phyloP scores from a whole-genome alignment of 805 yeast genomes.

The Saccharomycopsis amapae region DNA sequence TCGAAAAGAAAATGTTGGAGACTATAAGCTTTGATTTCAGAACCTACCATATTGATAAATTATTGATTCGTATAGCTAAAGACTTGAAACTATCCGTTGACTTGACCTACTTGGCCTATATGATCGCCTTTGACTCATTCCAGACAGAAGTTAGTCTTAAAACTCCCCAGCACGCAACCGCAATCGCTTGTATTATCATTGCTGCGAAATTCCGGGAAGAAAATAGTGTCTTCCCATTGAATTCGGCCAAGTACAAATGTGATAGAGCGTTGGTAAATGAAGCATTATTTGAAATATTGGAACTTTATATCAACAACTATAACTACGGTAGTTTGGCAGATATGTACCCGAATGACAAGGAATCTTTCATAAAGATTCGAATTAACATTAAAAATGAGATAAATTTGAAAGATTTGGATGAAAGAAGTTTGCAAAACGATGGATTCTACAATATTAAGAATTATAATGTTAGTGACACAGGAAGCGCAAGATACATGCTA shows the following conservation, averaged over 20 bases:
- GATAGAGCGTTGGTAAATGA: constrained; percentile 33
- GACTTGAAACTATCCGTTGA: constrained; percentile 39
- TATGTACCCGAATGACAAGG: constrained; percentile 30
- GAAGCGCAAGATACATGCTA: constrained; percentile 45
- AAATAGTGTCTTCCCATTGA: constrained; percentile 27
- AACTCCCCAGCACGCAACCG: constrained; percentile 69
- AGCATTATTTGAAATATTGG: constrained; percentile 50
- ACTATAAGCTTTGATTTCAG: constrained; percentile 76
- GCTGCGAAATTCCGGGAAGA: constrained; percentile 42
- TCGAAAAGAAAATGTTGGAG: constrained; percentile 72
- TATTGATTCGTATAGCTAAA: constrained; percentile 55
- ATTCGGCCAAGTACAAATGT: constrained; percentile 26
- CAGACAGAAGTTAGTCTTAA: constrained; percentile 61
- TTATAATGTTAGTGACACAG: constrained; percentile 32
- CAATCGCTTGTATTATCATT: constrained; percentile 58
- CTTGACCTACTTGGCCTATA: constrained; percentile 57
- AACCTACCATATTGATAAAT: constrained; percentile 57
- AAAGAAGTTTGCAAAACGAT: constrained; percentile 34
- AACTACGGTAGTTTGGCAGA: constrained; percentile 43
- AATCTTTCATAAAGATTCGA: constrained; percentile 36
- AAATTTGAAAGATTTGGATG: constrained; percentile 26
- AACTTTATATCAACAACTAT: constrained; percentile 53
- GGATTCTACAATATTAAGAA: constrained; percentile 36
- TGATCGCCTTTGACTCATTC: constrained; percentile 65
- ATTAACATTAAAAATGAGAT: constrained; percentile 36